These are phyloP conservation scores for Neopestalotiopsis sp. DNA, from an alignment of 2,329 filamentous ascomycete genomes.

Conservation along the genomic window DNA sequence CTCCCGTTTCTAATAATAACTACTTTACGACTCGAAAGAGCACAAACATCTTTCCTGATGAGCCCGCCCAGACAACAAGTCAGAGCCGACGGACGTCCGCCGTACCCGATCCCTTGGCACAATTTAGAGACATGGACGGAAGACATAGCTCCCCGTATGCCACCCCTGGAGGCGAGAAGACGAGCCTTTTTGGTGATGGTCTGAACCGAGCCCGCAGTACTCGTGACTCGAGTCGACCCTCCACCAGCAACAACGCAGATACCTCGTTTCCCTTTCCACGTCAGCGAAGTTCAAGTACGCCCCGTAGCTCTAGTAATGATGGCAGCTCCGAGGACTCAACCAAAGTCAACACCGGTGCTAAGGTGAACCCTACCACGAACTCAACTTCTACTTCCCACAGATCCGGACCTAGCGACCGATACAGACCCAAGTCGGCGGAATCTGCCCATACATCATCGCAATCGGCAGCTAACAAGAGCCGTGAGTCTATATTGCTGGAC, in stretches of 20 bases:
- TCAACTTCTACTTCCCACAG: conserved; percentile 24
- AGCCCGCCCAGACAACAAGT: conserved; percentile 25
- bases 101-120: conserved; percentile 50
- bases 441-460: conserved; percentile 13
- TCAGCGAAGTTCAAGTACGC: conserved; percentile 34
- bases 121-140: conserved; percentile 55
- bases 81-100: conserved; percentile 24
- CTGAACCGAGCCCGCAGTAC: conserved; percentile 52
- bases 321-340: conserved; percentile 32
- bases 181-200: conserved; percentile 59
- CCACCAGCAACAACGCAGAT: conserved; percentile 26
- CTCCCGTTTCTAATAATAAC: conserved; percentile 55
- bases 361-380: conserved; percentile 19
- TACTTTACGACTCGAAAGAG: conserved; percentile 49
- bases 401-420: conserved; percentile 27
- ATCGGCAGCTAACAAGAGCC: neutral
- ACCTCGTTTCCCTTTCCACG: conserved; percentile 29
- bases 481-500: neutral
- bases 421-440: conserved; percentile 25
- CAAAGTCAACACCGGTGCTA: conserved; percentile 20
- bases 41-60: conserved; percentile 36
- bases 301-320: conserved; percentile 34
- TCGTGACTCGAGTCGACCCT: conserved; percentile 40
- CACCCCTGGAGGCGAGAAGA: conserved; percentile 62
- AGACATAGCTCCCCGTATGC: conserved; percentile 65